phyloP scores from a whole-genome alignment of 345 rosid genomes.

The Hirschfeldia incana region DNA sequence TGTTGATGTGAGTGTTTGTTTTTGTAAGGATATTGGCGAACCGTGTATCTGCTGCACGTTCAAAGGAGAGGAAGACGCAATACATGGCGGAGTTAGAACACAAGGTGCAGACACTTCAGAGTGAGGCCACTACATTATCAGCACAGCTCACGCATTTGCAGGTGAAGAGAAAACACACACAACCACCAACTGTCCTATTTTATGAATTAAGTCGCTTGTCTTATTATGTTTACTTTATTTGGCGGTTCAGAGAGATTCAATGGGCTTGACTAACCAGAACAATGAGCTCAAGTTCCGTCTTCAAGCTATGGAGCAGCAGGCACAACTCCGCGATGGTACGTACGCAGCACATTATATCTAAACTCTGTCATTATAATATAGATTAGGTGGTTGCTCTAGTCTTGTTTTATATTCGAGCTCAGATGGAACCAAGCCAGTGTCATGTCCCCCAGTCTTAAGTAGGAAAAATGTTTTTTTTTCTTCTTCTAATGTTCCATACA shows the following conservation, averaged over 20 bases:
- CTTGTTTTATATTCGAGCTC: background rate
- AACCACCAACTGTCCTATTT: background rate
- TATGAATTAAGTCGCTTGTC: background rate
- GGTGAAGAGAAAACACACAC: constrained; percentile 38
- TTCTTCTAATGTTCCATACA: background rate
- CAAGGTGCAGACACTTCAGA: constrained; percentile 84
- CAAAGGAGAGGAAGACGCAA: constrained; percentile 79
- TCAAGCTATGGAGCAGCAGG: constrained; percentile 68
- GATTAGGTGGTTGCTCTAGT: background rate
- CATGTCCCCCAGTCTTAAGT: background rate
- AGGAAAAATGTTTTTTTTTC: background rate
- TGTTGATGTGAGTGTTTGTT: background rate
- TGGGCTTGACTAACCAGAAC: constrained; percentile 50
- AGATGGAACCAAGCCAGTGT: background rate
- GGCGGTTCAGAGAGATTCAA: constrained; percentile 50
- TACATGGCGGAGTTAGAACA: constrained; percentile 78
- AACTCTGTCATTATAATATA: background rate
- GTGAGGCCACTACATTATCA: constrained; percentile 78
- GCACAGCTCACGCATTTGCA: constrained; percentile 80
- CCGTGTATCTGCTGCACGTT: constrained; percentile 84
- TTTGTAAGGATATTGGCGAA: constrained; percentile 74
- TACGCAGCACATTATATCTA: background rate
- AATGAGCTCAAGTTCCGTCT: constrained; percentile 62
- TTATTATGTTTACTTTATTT: background rate
- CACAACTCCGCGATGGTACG: constrained; percentile 57